Percentiles rank a stretch among this genome's conserved stretches.
Evolutionary conservation across 2,329 filamentous ascomycete genomes (phyloP).

Genomic region (Hypoxylon sp.): DNA sequence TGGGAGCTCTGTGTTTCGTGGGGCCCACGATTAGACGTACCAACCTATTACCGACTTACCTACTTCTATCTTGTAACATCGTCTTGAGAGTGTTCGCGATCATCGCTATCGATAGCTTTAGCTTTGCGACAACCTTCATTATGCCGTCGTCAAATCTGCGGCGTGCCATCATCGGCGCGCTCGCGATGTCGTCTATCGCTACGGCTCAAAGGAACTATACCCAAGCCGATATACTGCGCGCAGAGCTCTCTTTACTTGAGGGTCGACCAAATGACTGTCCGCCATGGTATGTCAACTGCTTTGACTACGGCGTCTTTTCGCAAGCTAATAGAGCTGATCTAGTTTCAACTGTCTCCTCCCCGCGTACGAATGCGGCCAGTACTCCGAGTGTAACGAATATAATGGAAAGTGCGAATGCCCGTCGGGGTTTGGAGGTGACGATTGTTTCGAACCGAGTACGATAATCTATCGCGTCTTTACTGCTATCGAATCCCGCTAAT

Average conservation of each 20-base stretch:
- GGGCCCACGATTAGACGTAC: constrained; percentile 28
- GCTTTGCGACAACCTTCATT: constrained; percentile 21
- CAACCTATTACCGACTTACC: constrained; percentile 24
- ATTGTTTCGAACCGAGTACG: constrained; percentile 84
- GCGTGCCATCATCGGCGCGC: constrained; percentile 37
- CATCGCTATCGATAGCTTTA: constrained; percentile 9
- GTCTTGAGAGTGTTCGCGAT: constrained; percentile 1
- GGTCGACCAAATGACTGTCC: constrained; percentile 80
- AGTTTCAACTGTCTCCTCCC: constrained; percentile 99
- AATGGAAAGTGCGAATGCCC: constrained; percentile 95
- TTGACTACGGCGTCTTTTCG: constrained; percentile 50
- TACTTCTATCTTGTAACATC: constrained; percentile 11
- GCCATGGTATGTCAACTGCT: constrained; percentile 66
- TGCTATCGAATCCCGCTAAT: constrained; percentile 22
- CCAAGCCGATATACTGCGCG: constrained; percentile 66
- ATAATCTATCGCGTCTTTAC: not conserved
- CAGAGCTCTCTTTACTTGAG: constrained; percentile 74
- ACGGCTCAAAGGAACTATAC: constrained; percentile 64
- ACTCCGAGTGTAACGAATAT: constrained; percentile 84
- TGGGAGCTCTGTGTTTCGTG: constrained; percentile 26
- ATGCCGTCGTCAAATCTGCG: constrained; percentile 41
- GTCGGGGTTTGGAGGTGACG: constrained; percentile 90
- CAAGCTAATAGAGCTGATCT: constrained; percentile 39
- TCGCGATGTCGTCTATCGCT: constrained; percentile 41
- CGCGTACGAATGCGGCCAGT: constrained; percentile 90